Conservation (phyloP, 805 yeast species). For the Clavispora vitiphila region DNA sequence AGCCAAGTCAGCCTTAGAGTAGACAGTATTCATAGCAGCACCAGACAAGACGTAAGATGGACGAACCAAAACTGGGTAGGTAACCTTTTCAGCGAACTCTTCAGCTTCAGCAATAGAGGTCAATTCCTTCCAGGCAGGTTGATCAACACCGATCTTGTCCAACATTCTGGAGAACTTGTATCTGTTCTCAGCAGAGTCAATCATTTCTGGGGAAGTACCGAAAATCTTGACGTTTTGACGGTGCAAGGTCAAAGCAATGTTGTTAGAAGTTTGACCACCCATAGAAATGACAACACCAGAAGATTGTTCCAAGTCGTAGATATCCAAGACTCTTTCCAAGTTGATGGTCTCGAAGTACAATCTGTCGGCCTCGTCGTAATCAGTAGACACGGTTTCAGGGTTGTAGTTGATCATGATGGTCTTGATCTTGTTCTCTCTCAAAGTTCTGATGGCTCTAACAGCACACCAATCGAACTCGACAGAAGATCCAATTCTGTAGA, state of each 20-base stretch:
- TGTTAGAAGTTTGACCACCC: conserved; percentile 98
- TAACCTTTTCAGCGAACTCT: conserved; percentile 76
- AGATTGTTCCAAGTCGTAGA: conserved; percentile 86
- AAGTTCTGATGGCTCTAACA: conserved; percentile 91
- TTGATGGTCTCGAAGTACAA: conserved; percentile 93
- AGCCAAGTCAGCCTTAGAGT: conserved; percentile 72
- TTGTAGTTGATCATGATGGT: conserved; percentile 96
- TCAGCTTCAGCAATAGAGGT: conserved; percentile 83
- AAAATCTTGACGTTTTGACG: conserved; percentile 78
- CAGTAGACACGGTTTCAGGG: conserved; percentile 98
- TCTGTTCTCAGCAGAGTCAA: conserved; percentile 97
- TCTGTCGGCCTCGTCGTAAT: conserved; percentile 96
- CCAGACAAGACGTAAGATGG: conserved; percentile 97
- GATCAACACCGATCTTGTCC: conserved; percentile 90
- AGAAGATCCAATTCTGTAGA: conserved; percentile 95
- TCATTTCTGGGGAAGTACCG: conserved; percentile 92
- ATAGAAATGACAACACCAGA: conserved; percentile 92
- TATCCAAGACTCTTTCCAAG: conserved; percentile 95
- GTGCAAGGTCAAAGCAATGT: conserved; percentile 85
- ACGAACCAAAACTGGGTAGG: conserved; percentile 94
- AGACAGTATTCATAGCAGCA: conserved; percentile 97
- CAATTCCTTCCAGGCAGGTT: conserved; percentile 97
- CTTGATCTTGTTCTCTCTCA: conserved; percentile 79
- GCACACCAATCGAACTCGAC: conserved; percentile 99
- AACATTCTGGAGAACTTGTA: conserved; percentile 93